A percentile compares a stretch with the other conserved stretches of the same genome.
Evolutionary conservation across 73 alveolate genomes (phyloP).

Genomic region (Stentor coeruleus): DNA sequence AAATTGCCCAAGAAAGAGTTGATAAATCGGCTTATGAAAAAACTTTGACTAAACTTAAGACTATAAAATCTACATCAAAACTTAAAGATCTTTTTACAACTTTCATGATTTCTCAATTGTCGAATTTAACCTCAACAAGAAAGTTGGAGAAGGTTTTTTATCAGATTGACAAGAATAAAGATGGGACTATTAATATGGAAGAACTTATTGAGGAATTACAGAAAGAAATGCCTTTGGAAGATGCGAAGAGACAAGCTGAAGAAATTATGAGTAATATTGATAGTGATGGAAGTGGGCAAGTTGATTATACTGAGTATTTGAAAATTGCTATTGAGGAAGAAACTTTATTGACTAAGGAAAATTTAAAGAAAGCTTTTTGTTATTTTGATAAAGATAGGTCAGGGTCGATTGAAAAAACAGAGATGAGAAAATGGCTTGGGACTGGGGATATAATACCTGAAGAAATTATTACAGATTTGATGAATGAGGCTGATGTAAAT

Average conservation of each 20-base stretch:
- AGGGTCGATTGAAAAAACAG: background rate
- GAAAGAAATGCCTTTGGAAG: background rate
- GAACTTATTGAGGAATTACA: background rate
- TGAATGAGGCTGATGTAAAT: background rate
- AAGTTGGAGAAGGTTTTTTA: background rate
- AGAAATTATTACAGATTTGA: background rate
- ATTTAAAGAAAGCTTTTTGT: background rate
- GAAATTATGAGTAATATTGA: background rate
- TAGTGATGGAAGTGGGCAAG: constrained; percentile 1
- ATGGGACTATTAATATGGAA: background rate
- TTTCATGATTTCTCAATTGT: background rate
- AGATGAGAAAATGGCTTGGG: background rate
- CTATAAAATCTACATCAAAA: background rate
- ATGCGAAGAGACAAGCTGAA: background rate
- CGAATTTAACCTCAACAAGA: background rate
- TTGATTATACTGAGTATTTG: background rate
- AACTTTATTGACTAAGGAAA: background rate
- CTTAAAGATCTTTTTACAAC: background rate
- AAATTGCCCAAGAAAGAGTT: background rate
- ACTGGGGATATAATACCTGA: background rate
- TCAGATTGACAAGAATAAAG: background rate
- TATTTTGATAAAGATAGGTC: background rate
- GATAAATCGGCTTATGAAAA: background rate
- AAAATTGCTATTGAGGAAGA: background rate
- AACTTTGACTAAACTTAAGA: background rate